Conservation (phyloP, 2,329 filamentous ascomycete species). For the Xylaria multiplex region DNA sequence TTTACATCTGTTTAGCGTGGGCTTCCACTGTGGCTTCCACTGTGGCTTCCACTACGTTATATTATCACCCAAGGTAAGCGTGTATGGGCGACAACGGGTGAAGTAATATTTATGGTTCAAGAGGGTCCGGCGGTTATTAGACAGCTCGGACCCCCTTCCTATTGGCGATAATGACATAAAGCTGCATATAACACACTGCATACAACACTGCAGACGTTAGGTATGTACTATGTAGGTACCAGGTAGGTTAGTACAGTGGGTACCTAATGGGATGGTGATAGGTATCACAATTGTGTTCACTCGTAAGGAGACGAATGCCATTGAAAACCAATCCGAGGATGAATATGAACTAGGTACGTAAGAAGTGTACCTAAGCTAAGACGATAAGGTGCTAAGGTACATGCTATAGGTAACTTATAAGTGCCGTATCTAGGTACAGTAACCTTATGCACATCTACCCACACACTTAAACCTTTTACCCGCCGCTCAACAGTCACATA, state of each 20-base stretch:
- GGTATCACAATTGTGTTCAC: background rate
- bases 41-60: too few species aligned
- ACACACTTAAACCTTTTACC: background rate
- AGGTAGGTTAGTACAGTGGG: too few species aligned
- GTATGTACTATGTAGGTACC: too few species aligned
- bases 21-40: too few species aligned
- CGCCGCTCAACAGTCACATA: background rate
- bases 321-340: background rate
- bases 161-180: conserved; percentile 15
- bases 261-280: background rate
- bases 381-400: too few species aligned
- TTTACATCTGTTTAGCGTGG: too few species aligned
- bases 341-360: too few species aligned
- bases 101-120: background rate
- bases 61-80: too few species aligned
- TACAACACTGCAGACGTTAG: background rate
- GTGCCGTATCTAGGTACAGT: too few species aligned
- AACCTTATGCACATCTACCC: conserved; percentile 3
- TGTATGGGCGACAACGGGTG: background rate
- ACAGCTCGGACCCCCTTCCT: conserved; percentile 15
- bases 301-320: background rate
- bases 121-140: conserved; percentile 29
- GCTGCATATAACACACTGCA: background rate
- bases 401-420: too few species aligned
- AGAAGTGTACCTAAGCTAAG: too few species aligned